Base-by-base conservation (phyloP, 805 yeast genomes). In the Hanseniaspora valbyensis region DNA sequence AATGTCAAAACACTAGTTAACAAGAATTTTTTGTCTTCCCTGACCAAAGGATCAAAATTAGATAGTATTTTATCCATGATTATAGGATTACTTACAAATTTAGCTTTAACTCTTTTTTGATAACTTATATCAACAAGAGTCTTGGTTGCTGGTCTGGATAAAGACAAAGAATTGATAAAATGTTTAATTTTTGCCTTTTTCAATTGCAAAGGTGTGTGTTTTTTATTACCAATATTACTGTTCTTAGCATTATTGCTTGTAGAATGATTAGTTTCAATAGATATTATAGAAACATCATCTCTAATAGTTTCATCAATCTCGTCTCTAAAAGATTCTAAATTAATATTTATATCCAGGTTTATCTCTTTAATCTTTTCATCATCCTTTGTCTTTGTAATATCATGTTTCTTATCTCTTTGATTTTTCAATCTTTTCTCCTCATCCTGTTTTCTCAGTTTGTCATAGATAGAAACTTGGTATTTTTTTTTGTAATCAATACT, bases 1-100 rank as follows among this genome's bases (percentile, higher is more conserved):
- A 80, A 78, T 50, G 73, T 75, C 13, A 84, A 32, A 18, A 32
- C 62, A 52, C 76, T 66, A 42, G 60, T 60, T 0, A 77, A 67
- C 26, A 72, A 60, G 54, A 76, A 57, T 49, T 59, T 57, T 54
- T 72, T 71, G 32, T 52, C 52, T 30, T 54, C 54, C 30, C 19
- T 21, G 2, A 8, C 4, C 8, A n/a, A 14, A 7, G 37, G 18
- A 33, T 48, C 44, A 26, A 48, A 48, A 18, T 48, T 26, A 4
- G 19, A 12, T 9, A 40, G 5, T 1, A 48, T 40, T 16, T 48
- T 48, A 13, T 19, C 22, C n/a, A 40, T 10, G 4, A 48, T 36
- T 13, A 48, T 16, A 4, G 24, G 25, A 6, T 39, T 37, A 12
- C 36, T 13, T 14, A 39, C 29, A 16, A 37, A 14, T 40, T 40